Percentiles rank a stretch among this genome's conserved stretches.
phyloP scores from a whole-genome alignment of 768 basidiomycete genomes.

The Scleroderma bovista region DNA sequence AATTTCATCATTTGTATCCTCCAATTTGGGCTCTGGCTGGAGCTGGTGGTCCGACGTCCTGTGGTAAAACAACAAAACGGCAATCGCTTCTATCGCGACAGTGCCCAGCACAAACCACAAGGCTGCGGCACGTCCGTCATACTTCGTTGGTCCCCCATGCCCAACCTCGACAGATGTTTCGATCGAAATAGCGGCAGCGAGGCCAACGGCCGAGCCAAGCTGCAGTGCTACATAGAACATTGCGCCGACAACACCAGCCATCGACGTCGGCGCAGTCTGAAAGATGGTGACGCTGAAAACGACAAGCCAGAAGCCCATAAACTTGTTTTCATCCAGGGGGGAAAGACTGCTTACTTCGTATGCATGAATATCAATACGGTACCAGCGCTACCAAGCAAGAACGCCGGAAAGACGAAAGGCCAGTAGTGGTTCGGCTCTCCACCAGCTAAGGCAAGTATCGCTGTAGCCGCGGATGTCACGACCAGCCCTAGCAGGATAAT shows the following conservation, averaged over 20 bases:
- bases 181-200: slow-evolving; percentile 45
- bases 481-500: slow-evolving; percentile 39
- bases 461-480: slow-evolving; percentile 33
- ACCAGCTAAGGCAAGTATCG: slow-evolving; percentile 39
- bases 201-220: slow-evolving; percentile 45
- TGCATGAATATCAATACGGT: slow-evolving; percentile 41
- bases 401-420: slow-evolving; percentile 44
- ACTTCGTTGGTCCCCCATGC: slow-evolving; percentile 27
- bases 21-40: neutral
- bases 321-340: neutral
- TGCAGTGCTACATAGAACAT: slow-evolving; percentile 52
- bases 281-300: slow-evolving; percentile 44
- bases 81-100: slow-evolving; percentile 26
- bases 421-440: slow-evolving; percentile 40
- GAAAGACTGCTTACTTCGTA: slow-evolving; percentile 36
- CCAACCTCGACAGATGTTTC: slow-evolving; percentile 37
- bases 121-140: slow-evolving; percentile 38
- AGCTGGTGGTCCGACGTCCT: neutral
- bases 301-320: neutral
- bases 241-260: slow-evolving; percentile 50
- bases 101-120: slow-evolving; percentile 41
- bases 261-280: slow-evolving; percentile 40
- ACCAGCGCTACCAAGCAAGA: slow-evolving; percentile 43
- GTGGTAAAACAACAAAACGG: slow-evolving; percentile 32
- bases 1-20: no score